Conservation (phyloP, 306 rosid species). For the Vigna mungo region DNA sequence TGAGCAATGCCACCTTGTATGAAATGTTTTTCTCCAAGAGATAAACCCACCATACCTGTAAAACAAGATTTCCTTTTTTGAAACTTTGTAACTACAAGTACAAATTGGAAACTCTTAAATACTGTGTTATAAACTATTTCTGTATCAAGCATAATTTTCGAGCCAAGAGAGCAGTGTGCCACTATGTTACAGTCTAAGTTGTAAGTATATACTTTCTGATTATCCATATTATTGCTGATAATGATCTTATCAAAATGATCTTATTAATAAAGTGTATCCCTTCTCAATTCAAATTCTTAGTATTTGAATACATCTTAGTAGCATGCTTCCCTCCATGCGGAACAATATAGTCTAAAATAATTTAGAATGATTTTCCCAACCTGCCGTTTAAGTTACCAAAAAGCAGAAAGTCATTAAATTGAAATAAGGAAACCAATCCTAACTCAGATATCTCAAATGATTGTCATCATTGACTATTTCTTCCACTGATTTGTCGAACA, state of each 20-base stretch:
- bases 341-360: background rate
- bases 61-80: background rate
- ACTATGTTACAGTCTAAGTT: background rate
- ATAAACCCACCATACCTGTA: slow-evolving; percentile 72
- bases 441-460: background rate
- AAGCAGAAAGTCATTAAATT: background rate
- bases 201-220: background rate
- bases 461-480: background rate
- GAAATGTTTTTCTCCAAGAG: slow-evolving; percentile 73
- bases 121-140: background rate
- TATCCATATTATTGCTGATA: background rate
- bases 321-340: background rate
- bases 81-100: slow-evolving; percentile 10
- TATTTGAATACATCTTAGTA: background rate
- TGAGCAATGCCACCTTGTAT: slow-evolving; percentile 86
- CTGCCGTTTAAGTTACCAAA: background rate
- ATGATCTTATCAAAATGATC: background rate
- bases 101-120: background rate
- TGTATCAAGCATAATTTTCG: background rate
- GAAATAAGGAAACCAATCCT: background rate
- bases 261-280: background rate
- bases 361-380: background rate
- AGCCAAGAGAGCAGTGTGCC: background rate
- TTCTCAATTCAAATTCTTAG: background rate
- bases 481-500: background rate